Percentiles rank a stretch among this genome's conserved stretches.
Conservation (phyloP, 2,329 filamentous ascomycete genomes). For the Aspergillus brasiliensis region DNA sequence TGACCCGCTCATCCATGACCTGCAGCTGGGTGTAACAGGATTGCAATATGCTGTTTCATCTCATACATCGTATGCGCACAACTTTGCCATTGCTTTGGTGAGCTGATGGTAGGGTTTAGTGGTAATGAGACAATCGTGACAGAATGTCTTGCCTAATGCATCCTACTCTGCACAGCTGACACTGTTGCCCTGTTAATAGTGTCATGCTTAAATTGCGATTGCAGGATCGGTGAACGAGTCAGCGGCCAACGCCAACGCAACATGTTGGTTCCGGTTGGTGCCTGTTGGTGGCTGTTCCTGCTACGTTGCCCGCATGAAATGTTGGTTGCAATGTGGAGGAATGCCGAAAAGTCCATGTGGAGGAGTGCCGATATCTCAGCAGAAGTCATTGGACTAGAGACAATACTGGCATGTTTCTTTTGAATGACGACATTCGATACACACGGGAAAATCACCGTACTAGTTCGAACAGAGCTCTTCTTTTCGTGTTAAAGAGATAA, state of each 20-base stretch:
- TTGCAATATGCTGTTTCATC: not conserved
- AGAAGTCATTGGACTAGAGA: too few relatives aligned
- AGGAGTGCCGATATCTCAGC: too few relatives aligned
- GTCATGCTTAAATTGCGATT: constrained; percentile 2
- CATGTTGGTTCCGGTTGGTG: constrained; percentile 4
- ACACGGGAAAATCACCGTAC: not conserved
- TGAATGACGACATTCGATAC: not conserved
- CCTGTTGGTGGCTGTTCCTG: constrained; percentile 4
- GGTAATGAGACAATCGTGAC: not conserved
- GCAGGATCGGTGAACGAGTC: not conserved
- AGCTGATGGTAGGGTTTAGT: not conserved
- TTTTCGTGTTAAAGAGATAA: not conserved
- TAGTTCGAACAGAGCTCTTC: not conserved
- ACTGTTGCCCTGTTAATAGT: not conserved
- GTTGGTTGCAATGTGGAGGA: not conserved
- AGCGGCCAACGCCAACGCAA: not conserved
- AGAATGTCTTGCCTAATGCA: not conserved
- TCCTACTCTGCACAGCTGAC: not conserved
- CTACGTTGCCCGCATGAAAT: not conserved
- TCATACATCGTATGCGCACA: not conserved
- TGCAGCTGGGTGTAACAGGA: constrained; percentile 2
- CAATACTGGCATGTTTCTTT: not conserved
- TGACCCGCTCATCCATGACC: not conserved
- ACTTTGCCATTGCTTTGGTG: not conserved
- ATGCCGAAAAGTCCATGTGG: not conserved